Evolutionary conservation across 2,329 filamentous ascomycete genomes (phyloP).

Genomic region (Aspergillus sp.): DNA sequence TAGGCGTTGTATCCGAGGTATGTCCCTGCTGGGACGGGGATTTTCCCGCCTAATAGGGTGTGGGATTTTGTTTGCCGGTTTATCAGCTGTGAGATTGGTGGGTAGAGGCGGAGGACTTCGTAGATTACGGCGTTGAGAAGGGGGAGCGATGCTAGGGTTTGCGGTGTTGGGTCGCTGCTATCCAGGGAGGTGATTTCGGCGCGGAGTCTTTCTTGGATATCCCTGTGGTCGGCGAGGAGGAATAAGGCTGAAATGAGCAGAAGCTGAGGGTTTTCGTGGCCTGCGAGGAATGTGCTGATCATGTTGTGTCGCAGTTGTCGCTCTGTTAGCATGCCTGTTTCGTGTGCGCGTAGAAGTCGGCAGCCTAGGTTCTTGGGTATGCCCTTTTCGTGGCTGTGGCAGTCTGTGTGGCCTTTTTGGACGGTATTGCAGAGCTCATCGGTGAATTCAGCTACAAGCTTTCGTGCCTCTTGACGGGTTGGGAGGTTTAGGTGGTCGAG

Average conservation of each 20-base stretch:
- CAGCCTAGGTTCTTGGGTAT: neutral
- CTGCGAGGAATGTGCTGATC: conserved; percentile 37
- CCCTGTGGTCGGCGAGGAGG: conserved; percentile 30
- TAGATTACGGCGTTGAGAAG: conserved; percentile 43
- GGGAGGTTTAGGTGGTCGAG: conserved; percentile 27
- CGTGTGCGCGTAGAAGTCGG: neutral
- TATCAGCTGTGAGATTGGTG: conserved; percentile 48
- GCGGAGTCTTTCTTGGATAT: neutral
- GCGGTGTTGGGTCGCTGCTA: neutral
- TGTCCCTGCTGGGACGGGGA: conserved; percentile 32
- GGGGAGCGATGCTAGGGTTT: conserved; percentile 25
- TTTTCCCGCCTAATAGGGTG: conserved; percentile 19
- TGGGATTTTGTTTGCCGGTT: conserved; percentile 39
- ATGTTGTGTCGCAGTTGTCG: conserved; percentile 39
- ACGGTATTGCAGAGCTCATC: neutral
- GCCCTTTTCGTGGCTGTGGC: neutral
- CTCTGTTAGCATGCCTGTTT: conserved; percentile 25
- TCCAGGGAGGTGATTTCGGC: neutral
- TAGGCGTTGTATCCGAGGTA: conserved; percentile 40
- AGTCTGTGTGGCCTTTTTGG: neutral
- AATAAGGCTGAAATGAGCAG: conserved; percentile 33
- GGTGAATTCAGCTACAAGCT: conserved; percentile 16
- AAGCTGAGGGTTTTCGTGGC: conserved; percentile 41
- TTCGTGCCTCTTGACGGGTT: conserved; percentile 25
- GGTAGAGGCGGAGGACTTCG: conserved; percentile 46